Evolutionary conservation across 352 stramenopile genomes (phyloP).

Genomic region (Phytopythium oedochilum): DNA sequence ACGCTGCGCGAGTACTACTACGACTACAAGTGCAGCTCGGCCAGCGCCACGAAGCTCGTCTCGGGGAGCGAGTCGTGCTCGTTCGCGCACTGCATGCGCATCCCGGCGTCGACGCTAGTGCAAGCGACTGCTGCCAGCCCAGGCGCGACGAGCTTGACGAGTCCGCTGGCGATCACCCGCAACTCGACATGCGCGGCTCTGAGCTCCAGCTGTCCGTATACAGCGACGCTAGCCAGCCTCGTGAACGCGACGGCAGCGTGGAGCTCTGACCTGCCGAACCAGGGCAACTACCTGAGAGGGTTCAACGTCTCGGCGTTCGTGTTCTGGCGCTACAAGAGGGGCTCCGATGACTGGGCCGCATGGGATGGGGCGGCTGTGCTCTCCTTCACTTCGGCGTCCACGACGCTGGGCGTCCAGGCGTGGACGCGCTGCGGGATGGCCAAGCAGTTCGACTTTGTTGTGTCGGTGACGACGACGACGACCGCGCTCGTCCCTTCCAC

Average conservation of each 20-base stretch:
- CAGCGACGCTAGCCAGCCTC: not conserved
- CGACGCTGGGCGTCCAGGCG: not conserved
- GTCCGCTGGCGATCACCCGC: not conserved
- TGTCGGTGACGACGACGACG: not conserved
- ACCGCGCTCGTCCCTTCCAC: not conserved
- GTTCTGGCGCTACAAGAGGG: conserved; percentile 3
- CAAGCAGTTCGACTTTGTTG: not conserved
- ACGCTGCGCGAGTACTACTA: conserved; percentile 17
- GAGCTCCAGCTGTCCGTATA: not conserved
- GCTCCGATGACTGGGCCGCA: not conserved
- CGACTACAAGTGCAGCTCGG: conserved; percentile 13
- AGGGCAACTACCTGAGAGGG: not conserved
- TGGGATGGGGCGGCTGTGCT: not conserved
- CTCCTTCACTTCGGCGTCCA: not conserved
- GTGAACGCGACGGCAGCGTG: not conserved
- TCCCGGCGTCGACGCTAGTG: not conserved
- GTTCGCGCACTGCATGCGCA: conserved; percentile 10
- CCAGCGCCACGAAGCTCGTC: not conserved
- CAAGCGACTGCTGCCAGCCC: not conserved
- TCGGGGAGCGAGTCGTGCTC: conserved; percentile 9
- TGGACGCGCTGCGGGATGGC: not conserved
- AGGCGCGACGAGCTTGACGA: not conserved
- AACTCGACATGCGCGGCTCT: not conserved
- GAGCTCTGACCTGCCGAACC: not conserved
- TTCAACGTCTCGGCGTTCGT: not conserved